Evolutionary conservation across 2,329 filamentous ascomycete species (phyloP), one percentile per base, ranked within the genome.

Genomic region (Botryotinia globosa): DNA sequence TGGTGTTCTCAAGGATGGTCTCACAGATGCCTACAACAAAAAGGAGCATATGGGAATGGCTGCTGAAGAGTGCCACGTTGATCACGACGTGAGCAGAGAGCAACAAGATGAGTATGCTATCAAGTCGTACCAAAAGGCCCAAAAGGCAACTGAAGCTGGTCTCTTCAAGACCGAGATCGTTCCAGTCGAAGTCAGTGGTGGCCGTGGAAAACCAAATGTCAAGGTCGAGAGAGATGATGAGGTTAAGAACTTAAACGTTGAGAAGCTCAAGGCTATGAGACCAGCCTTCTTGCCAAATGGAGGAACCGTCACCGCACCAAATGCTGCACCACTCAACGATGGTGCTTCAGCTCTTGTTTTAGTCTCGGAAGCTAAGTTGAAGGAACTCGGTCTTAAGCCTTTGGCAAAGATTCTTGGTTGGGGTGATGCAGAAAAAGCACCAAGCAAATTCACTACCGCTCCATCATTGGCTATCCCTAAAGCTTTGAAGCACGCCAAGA

Each of bases 331-430:
- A 69, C 89, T 99, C 80, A 98, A 97, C 81, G 96, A 99, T 82
- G 96, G 96, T 77, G 95, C 94, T 71, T 92, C 94, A 34, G 96
- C 96, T 74, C 85, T 98, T 74, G 93, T 99, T 74, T 91, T 99
- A 76, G 94, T 97, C 78, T 98, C 94, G 59, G 95, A 98, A 86
- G 91, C 91, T 74, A 97, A 97, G 85, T 87, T 99, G 80, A 94
- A 97, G 87, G 91, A 96, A 84, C 91, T 98, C 77, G 90, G 90
- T 80, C 87, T 98, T 77, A 98, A 92, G 84, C 96, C 96, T 73
- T 87, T 99, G 76, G 96, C 94, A 81, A 97, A 97, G 88, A 98
- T 99, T 80, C 91, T 96, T 75, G 96, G 96, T 80, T 99, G 96
- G 96, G 96, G 91, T 79, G 96, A 99, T 81, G 95, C 96, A 73